A percentile compares a stretch with the other conserved stretches of the same genome.
Evolutionary conservation across 192 early-diverging fungal species (phyloP).

Genomic region (Thoreauomyces humboldtii): DNA sequence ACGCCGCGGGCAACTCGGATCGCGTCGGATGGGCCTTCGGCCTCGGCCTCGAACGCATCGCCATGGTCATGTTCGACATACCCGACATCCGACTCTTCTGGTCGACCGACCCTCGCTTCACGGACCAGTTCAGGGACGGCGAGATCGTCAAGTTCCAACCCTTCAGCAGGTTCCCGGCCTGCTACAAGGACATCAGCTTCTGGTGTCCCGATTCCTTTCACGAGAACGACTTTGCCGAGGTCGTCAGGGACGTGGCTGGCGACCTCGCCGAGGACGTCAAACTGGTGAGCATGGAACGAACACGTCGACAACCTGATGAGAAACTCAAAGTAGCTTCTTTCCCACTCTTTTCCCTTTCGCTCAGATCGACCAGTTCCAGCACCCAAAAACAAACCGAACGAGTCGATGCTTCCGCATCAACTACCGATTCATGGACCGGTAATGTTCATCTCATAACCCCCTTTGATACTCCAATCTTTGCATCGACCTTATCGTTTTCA

Average conservation of each 20-base stretch:
- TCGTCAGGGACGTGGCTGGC: slow-evolving; percentile 87
- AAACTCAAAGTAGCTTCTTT: no score
- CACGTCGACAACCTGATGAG: no score
- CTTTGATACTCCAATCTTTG: neutral
- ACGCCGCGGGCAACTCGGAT: slow-evolving; percentile 62
- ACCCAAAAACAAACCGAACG: slow-evolving; percentile 78
- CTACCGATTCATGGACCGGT: slow-evolving; percentile 96
- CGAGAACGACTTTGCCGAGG: slow-evolving; percentile 92
- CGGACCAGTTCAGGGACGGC: slow-evolving; percentile 79
- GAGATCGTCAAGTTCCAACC: slow-evolving; percentile 77
- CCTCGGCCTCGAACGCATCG: slow-evolving; percentile 91
- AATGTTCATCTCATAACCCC: slow-evolving; percentile 4
- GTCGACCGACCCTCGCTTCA: slow-evolving; percentile 84
- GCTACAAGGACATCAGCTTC: slow-evolving; percentile 94
- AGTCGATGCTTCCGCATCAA: slow-evolving; percentile 92
- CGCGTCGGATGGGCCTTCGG: slow-evolving; percentile 97
- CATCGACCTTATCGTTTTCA: neutral
- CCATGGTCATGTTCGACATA: slow-evolving; percentile 93
- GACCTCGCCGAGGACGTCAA: slow-evolving; percentile 89
- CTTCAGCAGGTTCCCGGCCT: slow-evolving; percentile 88
- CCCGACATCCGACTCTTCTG: slow-evolving; percentile 97
- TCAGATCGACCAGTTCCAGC: slow-evolving; percentile 81
- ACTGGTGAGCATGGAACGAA: slow-evolving; percentile 61
- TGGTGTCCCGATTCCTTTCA: slow-evolving; percentile 78
- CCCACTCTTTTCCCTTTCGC: no score